Conservation (phyloP, 2,329 filamentous ascomycete genomes). For the Aspergillus versicolor region DNA sequence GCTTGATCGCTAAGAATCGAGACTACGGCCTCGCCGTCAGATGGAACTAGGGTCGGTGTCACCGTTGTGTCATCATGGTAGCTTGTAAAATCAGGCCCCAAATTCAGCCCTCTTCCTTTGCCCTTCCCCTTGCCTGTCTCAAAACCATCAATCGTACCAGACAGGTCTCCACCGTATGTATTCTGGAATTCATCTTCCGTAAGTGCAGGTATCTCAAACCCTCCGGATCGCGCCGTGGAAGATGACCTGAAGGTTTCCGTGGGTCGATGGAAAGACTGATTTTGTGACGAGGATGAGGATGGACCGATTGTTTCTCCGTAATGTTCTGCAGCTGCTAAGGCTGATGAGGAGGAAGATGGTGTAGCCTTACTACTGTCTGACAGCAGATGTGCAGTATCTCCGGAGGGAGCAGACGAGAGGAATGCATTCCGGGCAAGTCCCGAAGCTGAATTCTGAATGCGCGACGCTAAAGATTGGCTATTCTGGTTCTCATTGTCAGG, state of each 20-base stretch:
- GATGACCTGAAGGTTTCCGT: conserved; percentile 26
- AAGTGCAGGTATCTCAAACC: conserved; percentile 18
- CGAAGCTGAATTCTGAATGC: conserved; percentile 36
- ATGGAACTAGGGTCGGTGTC: conserved; percentile 9
- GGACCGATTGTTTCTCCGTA: conserved; percentile 12
- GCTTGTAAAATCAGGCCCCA: neutral
- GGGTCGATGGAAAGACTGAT: neutral
- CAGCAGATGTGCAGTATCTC: conserved; percentile 23
- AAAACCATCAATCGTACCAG: neutral
- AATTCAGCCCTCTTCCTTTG: conserved; percentile 10
- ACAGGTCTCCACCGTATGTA: conserved; percentile 12
- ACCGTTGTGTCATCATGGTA: conserved; percentile 4
- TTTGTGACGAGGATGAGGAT: conserved; percentile 11
- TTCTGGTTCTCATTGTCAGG: conserved; percentile 14
- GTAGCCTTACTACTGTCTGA: conserved; percentile 24
- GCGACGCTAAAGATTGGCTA: conserved; percentile 24
- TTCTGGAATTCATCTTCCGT: conserved; percentile 25
- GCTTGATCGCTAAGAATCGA: conserved; percentile 36
- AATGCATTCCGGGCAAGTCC: conserved; percentile 36
- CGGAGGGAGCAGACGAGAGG: conserved; percentile 18
- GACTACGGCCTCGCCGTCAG: conserved; percentile 45
- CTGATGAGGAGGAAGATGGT: conserved; percentile 15
- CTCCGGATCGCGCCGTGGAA: conserved; percentile 12
- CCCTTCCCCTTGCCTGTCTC: conserved; percentile 16
- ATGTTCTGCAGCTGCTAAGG: conserved; percentile 20